Base-by-base conservation (phyloP, 2,329 filamentous ascomycete species). In the Hypoxylon sp. region DNA sequence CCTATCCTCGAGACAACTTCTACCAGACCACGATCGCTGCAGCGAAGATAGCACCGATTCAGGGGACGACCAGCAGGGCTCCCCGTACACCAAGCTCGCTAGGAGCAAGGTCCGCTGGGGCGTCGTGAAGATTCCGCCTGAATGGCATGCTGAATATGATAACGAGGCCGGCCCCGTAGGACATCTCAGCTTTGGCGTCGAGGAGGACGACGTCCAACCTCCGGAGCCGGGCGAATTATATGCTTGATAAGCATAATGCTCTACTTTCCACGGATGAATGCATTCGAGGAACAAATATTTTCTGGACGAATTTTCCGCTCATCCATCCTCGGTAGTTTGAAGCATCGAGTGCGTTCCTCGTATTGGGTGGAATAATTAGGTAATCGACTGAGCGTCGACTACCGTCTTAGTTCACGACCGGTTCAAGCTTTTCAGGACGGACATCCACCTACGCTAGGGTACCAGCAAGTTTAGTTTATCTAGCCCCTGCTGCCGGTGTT, bases 41-140 rank as follows among this genome's bases (percentile, higher is more conserved):
- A 53, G 63, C 9, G 62, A 66, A n/a, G 48, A 59, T 11, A 26
- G 46, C n/a, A 14, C 10, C 3, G 11, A 39, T 4, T 29, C 14
- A 19, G 48, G 10, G 19, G 55, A 51, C 3, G 58, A 60, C 29
- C 35, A 57, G 22, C 35, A 57, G 14, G 47, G 11, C 3, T 39
- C 54, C 13, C 39, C 39, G 22, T 65, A 70, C n/a, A 54, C 51
- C 8, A 70, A 63, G 39, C 63, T 73, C 17, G 57, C 70, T 2
- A 56, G 59, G 46, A 70, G 72, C 57, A 68, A 59, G 62, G 59
- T 74, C 14, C 71, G 70, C 35, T 74, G 71, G 72, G 71, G 72
- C 39, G 63, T 72, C 48, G 66, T 73, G 2, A n/a, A 54, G 52
- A 74, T 74, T 67, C 66, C 70, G 3, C 63, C 61, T 1, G 69